Evolutionary conservation across 306 rosid genomes (phyloP).

Genomic region (Phaseolus lunatus): DNA sequence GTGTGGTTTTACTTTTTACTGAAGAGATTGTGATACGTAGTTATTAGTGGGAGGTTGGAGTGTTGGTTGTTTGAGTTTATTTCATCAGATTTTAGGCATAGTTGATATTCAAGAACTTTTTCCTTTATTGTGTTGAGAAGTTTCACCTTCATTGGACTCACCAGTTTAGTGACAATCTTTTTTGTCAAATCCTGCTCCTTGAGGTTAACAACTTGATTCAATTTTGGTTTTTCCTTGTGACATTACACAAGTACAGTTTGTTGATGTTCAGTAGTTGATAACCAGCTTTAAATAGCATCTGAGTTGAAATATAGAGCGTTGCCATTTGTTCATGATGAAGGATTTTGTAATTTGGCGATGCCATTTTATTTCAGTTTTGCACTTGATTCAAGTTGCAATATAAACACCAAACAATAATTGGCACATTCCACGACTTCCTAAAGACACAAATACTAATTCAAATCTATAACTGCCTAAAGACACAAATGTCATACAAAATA

Average conservation of each 20-base stretch:
- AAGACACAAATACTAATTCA: too few species aligned
- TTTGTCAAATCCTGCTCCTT: background rate
- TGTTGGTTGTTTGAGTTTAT: slow-evolving; percentile 5
- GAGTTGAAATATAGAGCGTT: background rate
- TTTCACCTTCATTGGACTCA: background rate
- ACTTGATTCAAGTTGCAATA: too few species aligned
- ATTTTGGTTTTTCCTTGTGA: background rate
- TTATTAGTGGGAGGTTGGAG: background rate
- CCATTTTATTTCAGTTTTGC: background rate
- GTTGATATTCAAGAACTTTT: too few species aligned
- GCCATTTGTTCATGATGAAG: background rate
- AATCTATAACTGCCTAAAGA: too few species aligned
- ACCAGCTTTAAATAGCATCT: background rate
- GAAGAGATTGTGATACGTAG: too few species aligned
- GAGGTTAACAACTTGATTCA: background rate
- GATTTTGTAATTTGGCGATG: background rate
- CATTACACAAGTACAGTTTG: slow-evolving; percentile 3
- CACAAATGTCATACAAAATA: too few species aligned
- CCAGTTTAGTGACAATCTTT: background rate
- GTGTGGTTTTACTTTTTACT: too few species aligned
- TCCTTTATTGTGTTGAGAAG: background rate
- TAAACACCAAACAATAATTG: too few species aligned
- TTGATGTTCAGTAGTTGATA: background rate
- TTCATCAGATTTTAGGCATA: background rate
- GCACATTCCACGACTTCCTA: too few species aligned